These are phyloP conservation scores for Aspergillus sp. DNA, from an alignment of 2,329 filamentous ascomycete genomes.

Conservation along the genomic window DNA sequence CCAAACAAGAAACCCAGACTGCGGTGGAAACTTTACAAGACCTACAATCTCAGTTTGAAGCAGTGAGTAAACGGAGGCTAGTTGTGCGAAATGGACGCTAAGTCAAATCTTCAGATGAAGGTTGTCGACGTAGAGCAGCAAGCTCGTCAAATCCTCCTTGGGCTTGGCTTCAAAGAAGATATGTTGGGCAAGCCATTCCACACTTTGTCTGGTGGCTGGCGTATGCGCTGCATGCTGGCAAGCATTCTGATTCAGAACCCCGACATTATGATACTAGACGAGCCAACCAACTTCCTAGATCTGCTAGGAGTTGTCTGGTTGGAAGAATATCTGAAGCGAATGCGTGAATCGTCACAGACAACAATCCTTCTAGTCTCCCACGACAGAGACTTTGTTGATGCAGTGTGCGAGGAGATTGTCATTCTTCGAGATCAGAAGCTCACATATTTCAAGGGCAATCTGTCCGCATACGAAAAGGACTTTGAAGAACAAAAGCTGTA, in stretches of 20 bases:
- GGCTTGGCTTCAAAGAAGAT: constrained; percentile 71
- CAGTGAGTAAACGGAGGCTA: constrained; percentile 43
- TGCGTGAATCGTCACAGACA: constrained; percentile 57
- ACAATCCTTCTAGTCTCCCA: constrained; percentile 83
- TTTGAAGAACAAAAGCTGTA: constrained; percentile 68
- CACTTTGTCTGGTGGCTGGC: constrained; percentile 77
- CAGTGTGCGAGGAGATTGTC: constrained; percentile 75
- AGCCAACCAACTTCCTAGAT: constrained; percentile 87
- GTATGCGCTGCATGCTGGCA: constrained; percentile 70
- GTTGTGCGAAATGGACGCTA: not conserved
- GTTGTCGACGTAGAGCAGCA: constrained; percentile 67
- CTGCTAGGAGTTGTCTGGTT: constrained; percentile 84
- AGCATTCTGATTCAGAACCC: constrained; percentile 70
- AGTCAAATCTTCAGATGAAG: constrained; percentile 48
- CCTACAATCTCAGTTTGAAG: constrained; percentile 70
- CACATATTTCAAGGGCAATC: constrained; percentile 74
- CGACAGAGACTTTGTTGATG: constrained; percentile 78
- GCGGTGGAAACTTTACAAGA: constrained; percentile 72
- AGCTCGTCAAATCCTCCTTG: constrained; percentile 68
- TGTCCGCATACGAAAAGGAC: constrained; percentile 72
- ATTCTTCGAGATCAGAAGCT: constrained; percentile 74
- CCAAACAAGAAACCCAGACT: constrained; percentile 70
- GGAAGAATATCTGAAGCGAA: constrained; percentile 68
- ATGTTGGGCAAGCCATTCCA: constrained; percentile 63
- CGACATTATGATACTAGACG: constrained; percentile 80